Evolutionary conservation across 345 rosid species (phyloP).

Genomic region (Euphorbia pulcherrima): DNA sequence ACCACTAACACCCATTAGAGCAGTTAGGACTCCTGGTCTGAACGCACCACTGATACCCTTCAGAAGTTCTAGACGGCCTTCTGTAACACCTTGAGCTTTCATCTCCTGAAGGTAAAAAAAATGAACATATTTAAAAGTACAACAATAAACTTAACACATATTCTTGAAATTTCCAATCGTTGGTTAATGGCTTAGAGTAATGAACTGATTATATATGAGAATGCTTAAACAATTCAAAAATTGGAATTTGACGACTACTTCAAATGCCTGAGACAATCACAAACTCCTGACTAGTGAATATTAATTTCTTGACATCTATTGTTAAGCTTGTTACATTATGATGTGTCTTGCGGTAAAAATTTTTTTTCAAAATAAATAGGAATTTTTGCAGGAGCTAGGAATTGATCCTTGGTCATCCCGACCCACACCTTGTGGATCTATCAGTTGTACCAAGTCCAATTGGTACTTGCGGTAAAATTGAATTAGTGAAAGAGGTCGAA

Average conservation of each 20-base stretch:
- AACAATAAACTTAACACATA: background rate
- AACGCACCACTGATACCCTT: conserved; percentile 39
- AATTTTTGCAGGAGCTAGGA: too few relatives aligned
- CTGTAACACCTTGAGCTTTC: conserved; percentile 49
- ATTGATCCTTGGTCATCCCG: too few relatives aligned
- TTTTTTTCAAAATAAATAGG: too few relatives aligned
- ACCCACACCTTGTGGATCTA: too few relatives aligned
- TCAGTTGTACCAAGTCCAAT: too few relatives aligned
- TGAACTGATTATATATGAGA: background rate
- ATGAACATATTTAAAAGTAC: background rate
- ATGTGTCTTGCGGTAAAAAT: background rate
- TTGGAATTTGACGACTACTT: background rate
- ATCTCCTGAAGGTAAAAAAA: conserved; percentile 32
- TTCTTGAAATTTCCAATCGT: background rate
- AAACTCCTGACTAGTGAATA: background rate
- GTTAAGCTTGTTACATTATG: background rate
- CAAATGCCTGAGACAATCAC: background rate
- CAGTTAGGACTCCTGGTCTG: conserved; percentile 44
- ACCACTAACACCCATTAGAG: conserved; percentile 46
- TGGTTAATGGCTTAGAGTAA: background rate
- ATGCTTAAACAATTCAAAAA: background rate
- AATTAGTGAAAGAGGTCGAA: background rate
- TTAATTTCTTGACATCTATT: background rate
- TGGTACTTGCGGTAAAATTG: too few relatives aligned
- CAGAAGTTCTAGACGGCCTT: conserved; percentile 42